Base-by-base conservation (phyloP, 2,329 filamentous ascomycete genomes). In the Mycosphaerella sp. region DNA sequence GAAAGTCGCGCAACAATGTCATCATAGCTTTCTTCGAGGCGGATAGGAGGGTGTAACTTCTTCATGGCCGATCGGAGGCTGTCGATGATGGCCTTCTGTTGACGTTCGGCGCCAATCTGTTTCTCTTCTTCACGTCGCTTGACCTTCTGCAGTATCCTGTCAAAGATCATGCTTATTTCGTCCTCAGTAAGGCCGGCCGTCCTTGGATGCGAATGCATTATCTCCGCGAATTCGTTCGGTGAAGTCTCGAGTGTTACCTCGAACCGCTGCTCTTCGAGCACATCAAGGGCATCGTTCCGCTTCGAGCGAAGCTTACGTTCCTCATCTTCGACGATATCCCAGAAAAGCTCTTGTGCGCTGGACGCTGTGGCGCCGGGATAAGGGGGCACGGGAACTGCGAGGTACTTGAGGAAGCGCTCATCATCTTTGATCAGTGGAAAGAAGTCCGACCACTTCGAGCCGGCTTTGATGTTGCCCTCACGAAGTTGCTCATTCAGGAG, bases 311-410 rank as follows among this genome's bases (percentile, higher is more conserved):
- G 59, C 52, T 63, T 64, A 35, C 87, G 82, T 65, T 98, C 91
- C 68, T 97, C 89, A 68, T 95, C 89, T 68, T 97, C 93, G 21
- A 97, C 79, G 42, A 90, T 76, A 67, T 98, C 93, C 89, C 91
- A 96, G 73, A 98, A 97, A 6, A 98, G 76, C 64, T 97, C 89
- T 58, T 95, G 78, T 12, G 93, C 88, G 4, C 59, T 62, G 50
- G 61, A 65, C 13, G 66, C 66, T 52, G 80, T 72, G 37, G 45
- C 45, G 21, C 45, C 45, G n/a, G 45, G 45, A 18, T 48, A 48
- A 21, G 45, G 45, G 2, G 36, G 45, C 9, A 41, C 45, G 52
- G 80, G 72, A 66, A 94, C 88, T 45, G 89, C 90, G 53, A 90
- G 79, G 76, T 95, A 89, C 57, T 82, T 83, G 61, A 76, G 78